Evolutionary conservation across 2,329 filamentous ascomycete species (phyloP), one percentile per base, ranked within the genome.

Genomic region (Coccinonectria pachysandricola): DNA sequence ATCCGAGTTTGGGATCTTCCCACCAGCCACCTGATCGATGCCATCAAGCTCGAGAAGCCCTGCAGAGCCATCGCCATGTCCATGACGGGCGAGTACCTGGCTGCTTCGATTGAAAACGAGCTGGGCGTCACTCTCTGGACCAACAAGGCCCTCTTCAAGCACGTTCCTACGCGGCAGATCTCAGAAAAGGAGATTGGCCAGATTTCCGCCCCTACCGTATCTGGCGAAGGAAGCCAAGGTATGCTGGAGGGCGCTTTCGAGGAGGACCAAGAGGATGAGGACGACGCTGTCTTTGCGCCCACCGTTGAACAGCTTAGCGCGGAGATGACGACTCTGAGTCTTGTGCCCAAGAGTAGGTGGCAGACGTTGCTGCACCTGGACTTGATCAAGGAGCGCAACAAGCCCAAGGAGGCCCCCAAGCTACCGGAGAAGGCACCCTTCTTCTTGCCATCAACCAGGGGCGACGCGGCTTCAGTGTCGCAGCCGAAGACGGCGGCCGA

Each of bases 91-190:
- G 91, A 98, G 48, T 96, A 86, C 45, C 69, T 98, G n/a, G 91
- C 91, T 4, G 91, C 87, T 4, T 80, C 86, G 0, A 77, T 86
- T 27, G 75, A 85, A 28, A 81, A 79, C 31, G 75, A 79, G 37
- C 71, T 94, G 2, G 91, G 91, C 8, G 79, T 98, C n/a, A 79
- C 84, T 41, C 73, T 98, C 24, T 98, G 91, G 88, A 95, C 84
- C 12, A 98, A 98, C 57, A 83, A 83, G 47, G 79, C 81, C 1
- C 64, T 96, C 1, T 98, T 94, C 63, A 82, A 78, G 30, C 86
- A 94, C 43, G 75, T 94, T 0, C 79, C 87, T 0, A 92, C 86
- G 1, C 69, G 80, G 12, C 83, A 91, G 43, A 81, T 98, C 32
- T 78, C 80, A 4, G 84, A 92, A 37, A 68, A 73, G 28, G 76